These are phyloP conservation scores for Lepidium sativum DNA, from an alignment of 345 rosid genomes.

Conservation along the genomic window DNA sequence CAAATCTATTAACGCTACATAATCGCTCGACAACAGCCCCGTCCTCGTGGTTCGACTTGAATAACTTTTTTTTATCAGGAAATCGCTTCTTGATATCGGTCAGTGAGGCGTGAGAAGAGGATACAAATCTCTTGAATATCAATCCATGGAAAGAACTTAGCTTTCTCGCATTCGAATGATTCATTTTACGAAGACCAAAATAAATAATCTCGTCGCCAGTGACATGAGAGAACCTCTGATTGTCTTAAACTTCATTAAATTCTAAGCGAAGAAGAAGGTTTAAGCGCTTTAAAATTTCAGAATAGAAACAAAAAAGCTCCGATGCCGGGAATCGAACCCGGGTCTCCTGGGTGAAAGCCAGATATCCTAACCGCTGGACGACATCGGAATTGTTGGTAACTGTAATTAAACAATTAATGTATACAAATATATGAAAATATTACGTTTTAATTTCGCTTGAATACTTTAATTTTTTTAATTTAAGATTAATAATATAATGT, in stretches of 20 bases:
- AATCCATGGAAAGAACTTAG: neutral
- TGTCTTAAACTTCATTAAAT: neutral
- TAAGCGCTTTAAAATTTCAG: neutral
- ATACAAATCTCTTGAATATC: conserved; percentile 1
- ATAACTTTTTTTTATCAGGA: conserved; percentile 35
- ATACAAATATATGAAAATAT: no score
- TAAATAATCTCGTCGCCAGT: neutral
- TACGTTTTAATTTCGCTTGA: no score
- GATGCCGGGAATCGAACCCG: conserved; percentile 97
- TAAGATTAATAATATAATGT: no score
- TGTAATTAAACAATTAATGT: no score
- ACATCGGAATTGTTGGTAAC: conserved; percentile 37
- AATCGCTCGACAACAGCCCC: conserved; percentile 28
- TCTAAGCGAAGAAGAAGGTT: neutral
- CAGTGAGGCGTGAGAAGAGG: conserved; percentile 25
- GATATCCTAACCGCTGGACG: conserved; percentile 98
- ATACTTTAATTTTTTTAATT: no score
- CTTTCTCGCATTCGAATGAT: conserved; percentile 9
- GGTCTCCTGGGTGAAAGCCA: conserved; percentile 98
- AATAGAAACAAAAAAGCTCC: conserved; percentile 27
- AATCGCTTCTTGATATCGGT: neutral
- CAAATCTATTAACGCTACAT: conserved; percentile 35
- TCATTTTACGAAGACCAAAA: conserved; percentile 14
- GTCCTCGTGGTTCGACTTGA: conserved; percentile 29
- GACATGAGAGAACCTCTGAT: neutral